A percentile compares a stretch with the other conserved stretches of the same genome.
Conservation (phyloP, 1,284 basidiomycete species). For the Marasmius sp. region DNA sequence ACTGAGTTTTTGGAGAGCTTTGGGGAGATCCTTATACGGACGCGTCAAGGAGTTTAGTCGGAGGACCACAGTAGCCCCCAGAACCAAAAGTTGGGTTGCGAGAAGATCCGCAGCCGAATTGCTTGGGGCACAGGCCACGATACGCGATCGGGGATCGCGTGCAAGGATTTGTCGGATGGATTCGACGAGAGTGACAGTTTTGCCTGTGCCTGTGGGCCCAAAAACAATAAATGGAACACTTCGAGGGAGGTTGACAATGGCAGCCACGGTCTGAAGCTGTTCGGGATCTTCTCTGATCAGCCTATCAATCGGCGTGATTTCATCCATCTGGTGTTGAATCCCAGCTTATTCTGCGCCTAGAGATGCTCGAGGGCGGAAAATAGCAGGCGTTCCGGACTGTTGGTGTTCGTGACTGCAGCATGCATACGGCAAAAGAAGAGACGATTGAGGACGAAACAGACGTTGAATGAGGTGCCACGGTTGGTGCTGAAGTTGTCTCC, state of each 20-base stretch:
- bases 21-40: slow-evolving; percentile 26
- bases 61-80: slow-evolving; percentile 33
- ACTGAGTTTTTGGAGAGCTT: slow-evolving; percentile 31
- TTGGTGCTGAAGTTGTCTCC: no score
- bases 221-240: slow-evolving; percentile 55
- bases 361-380: slow-evolving; percentile 41
- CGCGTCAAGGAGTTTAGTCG: slow-evolving; percentile 48
- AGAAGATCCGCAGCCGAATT: no score
- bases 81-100: slow-evolving; percentile 43
- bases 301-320: no score
- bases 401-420: slow-evolving; percentile 37
- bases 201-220: slow-evolving; percentile 47
- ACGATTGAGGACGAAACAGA: slow-evolving; percentile 51
- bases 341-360: slow-evolving; percentile 14
- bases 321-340: slow-evolving; percentile 25
- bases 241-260: no score
- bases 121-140: slow-evolving; percentile 29
- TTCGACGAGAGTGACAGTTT: slow-evolving; percentile 52
- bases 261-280: no score
- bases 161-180: slow-evolving; percentile 45
- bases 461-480: slow-evolving; percentile 42
- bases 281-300: no score
- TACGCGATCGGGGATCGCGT: slow-evolving; percentile 29
- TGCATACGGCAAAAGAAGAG: slow-evolving; percentile 52
- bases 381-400: slow-evolving; percentile 37